Evolutionary conservation across 768 basidiomycete species (phyloP), one percentile per base, ranked within the genome.

Genomic region (Rhizopogon roseolus): DNA sequence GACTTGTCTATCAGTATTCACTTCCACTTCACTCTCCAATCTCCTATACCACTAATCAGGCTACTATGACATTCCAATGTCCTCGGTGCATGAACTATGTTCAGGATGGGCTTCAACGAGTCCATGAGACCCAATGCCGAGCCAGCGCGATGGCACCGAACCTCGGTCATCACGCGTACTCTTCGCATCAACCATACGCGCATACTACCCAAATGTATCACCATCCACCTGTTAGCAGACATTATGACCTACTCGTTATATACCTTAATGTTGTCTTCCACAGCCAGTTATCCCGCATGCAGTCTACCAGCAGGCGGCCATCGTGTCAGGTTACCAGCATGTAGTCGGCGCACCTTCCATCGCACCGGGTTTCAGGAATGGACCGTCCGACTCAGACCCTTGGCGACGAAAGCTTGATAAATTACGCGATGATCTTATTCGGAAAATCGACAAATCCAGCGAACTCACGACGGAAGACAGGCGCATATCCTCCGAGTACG

Each of bases 401-500:
- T 32, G 44, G 29, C 44, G 17, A 32, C 29, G 44, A 32, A 6
- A 46, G 29, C 44, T 46, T 11, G 13, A 13, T 4, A 11, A 14
- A 19, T 46, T 13, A 13, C 29, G 13, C 11, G 29, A 46, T 29
- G 19, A 46, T 4, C 44, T 46, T 34, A 6, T 45, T 17, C n/a
- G 29, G 17, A 45, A 32, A 42, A 50, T 50, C 10, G 39, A 44
- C 19, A 50, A 25, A 50, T 50, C 49, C 29, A 45, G 22, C 6
- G 49, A 50, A 34, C 37, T 50, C 7, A n/a, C 2, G 42, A 25
- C 16, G 1, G 34, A 53, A 9, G 5, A 38, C 17, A 41, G 19
- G 54, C 6, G 1, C n/a, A 13, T 42, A 14, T 67, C 59, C 38
- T 6, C 6, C 36, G 0, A 32, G 7, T 49, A 64, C 17, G 41